Evolutionary conservation across 345 rosid genomes (phyloP).

Genomic region (Syzygium grande): DNA sequence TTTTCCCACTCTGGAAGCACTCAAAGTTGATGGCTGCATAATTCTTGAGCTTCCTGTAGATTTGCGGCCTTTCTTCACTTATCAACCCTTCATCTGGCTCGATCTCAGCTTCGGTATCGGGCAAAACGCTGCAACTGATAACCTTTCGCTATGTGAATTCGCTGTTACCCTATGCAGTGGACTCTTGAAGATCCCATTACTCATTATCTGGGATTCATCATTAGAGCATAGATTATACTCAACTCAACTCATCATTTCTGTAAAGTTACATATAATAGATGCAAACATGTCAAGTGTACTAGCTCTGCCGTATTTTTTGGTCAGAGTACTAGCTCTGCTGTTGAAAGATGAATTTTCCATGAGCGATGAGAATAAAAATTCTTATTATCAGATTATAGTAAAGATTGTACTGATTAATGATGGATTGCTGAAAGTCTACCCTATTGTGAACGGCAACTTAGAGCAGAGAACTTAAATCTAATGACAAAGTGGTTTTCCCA

Average conservation of each 20-base stretch:
- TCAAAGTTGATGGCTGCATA: constrained; percentile 19
- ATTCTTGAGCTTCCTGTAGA: constrained; percentile 21
- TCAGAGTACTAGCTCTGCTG: neutral
- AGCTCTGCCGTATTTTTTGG: neutral
- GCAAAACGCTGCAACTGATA: constrained; percentile 15
- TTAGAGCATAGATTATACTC: neutral
- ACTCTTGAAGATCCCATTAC: constrained; percentile 32
- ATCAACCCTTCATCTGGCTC: constrained; percentile 2
- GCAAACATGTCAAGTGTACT: neutral
- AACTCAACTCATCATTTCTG: neutral
- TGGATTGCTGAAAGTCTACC: neutral
- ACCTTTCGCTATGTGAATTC: constrained; percentile 17
- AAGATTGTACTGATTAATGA: neutral
- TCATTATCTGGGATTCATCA: constrained; percentile 11
- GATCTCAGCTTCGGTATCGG: constrained; percentile 3
- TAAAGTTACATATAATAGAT: neutral
- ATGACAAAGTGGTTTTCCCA: neutral
- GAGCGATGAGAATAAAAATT: neutral
- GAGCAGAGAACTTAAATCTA: neutral
- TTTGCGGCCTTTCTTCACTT: constrained; percentile 12
- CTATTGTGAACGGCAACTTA: neutral
- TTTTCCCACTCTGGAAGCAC: constrained; percentile 16
- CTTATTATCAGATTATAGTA: neutral
- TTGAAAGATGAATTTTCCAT: neutral
- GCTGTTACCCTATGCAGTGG: constrained; percentile 19